phyloP scores from a whole-genome alignment of 495 filamentous ascomycete genomes.

The Staphylotrichum longicolle region DNA sequence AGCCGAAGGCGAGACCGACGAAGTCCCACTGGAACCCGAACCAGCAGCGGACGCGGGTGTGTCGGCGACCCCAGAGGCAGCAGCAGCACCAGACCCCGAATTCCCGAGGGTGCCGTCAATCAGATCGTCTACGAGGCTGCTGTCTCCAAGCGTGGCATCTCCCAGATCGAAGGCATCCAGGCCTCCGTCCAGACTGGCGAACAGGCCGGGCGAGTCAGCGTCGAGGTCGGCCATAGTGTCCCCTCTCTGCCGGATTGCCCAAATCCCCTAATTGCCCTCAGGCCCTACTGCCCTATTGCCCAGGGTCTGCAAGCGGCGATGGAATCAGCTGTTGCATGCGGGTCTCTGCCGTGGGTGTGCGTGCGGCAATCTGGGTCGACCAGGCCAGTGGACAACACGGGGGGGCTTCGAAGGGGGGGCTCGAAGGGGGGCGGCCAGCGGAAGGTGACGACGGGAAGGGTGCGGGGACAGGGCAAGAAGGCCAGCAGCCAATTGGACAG shows the following conservation, averaged over 20 bases:
- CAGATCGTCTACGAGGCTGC: constrained; percentile 19
- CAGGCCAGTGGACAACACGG: not conserved
- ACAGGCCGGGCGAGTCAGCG: constrained; percentile 30
- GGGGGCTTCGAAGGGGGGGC: not conserved
- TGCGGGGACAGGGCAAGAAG: not conserved
- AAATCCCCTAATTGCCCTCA: too few relatives aligned
- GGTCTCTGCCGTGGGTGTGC: constrained; percentile 14
- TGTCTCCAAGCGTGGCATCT: constrained; percentile 15
- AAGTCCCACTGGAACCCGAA: constrained; percentile 14
- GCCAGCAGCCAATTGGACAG: constrained; percentile 12
- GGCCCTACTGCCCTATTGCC: not conserved
- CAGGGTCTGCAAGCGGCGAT: constrained; percentile 6
- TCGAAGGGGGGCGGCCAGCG: not conserved
- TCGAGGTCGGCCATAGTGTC: constrained; percentile 31
- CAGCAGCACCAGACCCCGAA: constrained; percentile 21
- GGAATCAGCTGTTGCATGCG: constrained; percentile 35
- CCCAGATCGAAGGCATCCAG: constrained; percentile 24
- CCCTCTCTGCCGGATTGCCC: constrained; percentile 1
- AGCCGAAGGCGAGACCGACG: constrained; percentile 32
- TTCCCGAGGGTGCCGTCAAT: constrained; percentile 21
- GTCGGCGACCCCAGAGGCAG: constrained; percentile 18
- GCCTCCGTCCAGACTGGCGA: constrained; percentile 26
- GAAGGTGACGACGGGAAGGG: not conserved
- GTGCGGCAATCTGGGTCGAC: constrained; percentile 16
- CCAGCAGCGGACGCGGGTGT: constrained; percentile 25